These are phyloP conservation scores for Corylus americana DNA, from an alignment of 306 rosid species.

Conservation along the genomic window DNA sequence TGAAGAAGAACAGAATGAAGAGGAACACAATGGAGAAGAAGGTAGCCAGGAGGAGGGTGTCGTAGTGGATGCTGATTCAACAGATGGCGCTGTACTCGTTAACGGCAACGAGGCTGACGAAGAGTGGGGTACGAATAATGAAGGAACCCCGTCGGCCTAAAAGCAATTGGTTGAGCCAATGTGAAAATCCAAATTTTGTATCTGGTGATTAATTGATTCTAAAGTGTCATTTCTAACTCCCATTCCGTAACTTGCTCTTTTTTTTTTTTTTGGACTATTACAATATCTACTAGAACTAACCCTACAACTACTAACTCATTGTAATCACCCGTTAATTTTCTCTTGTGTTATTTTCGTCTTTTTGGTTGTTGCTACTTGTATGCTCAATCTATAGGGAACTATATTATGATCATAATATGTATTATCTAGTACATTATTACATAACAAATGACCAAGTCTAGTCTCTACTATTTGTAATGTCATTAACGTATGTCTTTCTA, in stretches of 20 bases:
- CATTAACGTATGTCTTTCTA: neutral
- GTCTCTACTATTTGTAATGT: neutral
- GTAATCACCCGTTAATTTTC: neutral
- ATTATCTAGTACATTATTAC: neutral
- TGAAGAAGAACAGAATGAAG: constrained; percentile 40
- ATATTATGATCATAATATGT: neutral
- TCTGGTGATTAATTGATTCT: constrained; percentile 90
- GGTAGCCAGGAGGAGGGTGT: constrained; percentile 95
- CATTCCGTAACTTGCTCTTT: constrained; percentile 46
- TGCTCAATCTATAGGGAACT: constrained; percentile 11
- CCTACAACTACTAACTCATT: constrained; percentile 7
- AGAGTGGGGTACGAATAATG: constrained; percentile 83
- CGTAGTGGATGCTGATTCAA: constrained; percentile 93
- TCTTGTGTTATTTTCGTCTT: neutral
- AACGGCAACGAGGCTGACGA: constrained; percentile 90
- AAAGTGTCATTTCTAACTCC: constrained; percentile 68
- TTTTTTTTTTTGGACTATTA: constrained; percentile 15
- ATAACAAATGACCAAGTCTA: neutral
- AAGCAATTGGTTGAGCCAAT: constrained; percentile 67
- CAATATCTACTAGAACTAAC: constrained; percentile 20
- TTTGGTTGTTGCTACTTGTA: neutral
- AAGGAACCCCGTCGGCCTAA: constrained; percentile 70
- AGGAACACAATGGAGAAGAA: constrained; percentile 73
- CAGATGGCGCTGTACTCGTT: constrained; percentile 83
- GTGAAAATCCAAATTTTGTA: constrained; percentile 90